Conservation (phyloP, 208 protist genomes). For the Phytomonas serpens region DNA sequence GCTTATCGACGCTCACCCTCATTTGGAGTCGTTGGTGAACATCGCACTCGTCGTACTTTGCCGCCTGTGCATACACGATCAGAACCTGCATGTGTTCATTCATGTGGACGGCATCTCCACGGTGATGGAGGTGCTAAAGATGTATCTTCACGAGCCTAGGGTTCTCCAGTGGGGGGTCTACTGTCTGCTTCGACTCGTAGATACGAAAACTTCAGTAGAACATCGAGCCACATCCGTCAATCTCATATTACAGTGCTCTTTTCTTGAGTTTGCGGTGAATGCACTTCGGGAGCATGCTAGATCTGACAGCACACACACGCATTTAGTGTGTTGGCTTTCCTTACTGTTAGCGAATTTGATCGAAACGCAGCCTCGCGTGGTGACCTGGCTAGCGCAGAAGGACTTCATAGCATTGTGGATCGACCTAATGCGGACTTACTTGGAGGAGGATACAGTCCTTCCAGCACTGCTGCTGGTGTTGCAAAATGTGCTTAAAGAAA, state of each 20-base stretch:
- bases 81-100: slow-evolving; percentile 48
- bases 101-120: slow-evolving; percentile 61
- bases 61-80: slow-evolving; percentile 49
- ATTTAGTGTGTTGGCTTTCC: slow-evolving; percentile 31
- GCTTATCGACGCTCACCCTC: slow-evolving; percentile 67
- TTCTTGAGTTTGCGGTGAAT: slow-evolving; percentile 45
- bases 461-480: not conserved
- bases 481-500: not conserved
- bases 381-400: slow-evolving; percentile 30
- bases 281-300: slow-evolving; percentile 39
- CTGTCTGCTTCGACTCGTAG: slow-evolving; percentile 43
- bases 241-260: slow-evolving; percentile 29
- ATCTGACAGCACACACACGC: slow-evolving; percentile 19
- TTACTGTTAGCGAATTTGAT: slow-evolving; percentile 39
- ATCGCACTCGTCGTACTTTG: slow-evolving; percentile 53
- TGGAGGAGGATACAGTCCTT: not conserved
- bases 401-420: slow-evolving; percentile 37
- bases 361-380: slow-evolving; percentile 14
- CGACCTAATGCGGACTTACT: slow-evolving; percentile 27
- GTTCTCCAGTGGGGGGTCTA: slow-evolving; percentile 72
- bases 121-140: slow-evolving; percentile 76
- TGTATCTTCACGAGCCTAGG: slow-evolving; percentile 46
- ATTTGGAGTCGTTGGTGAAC: slow-evolving; percentile 55
- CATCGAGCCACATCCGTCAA: slow-evolving; percentile 19
- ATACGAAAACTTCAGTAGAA: slow-evolving; percentile 14